Base-by-base conservation (phyloP, 768 basidiomycete genomes). In the Heimioporus sp. region DNA sequence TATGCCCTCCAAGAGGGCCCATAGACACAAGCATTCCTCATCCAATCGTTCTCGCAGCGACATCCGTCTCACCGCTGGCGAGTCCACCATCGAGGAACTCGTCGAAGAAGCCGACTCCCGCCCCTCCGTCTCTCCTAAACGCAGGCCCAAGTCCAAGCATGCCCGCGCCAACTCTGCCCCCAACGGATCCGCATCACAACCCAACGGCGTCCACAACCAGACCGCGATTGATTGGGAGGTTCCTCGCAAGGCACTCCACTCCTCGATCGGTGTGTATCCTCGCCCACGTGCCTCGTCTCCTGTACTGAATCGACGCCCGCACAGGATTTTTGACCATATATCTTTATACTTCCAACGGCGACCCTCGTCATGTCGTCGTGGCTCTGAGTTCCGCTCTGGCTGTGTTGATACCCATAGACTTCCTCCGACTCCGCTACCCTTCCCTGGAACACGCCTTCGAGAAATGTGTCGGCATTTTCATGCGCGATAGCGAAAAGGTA, bases 401-500 rank as follows among this genome's bases (percentile, higher is more conserved):
- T 20, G 60, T 88, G 39, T 83, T 94, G 53, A 75, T 81, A 40
- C 82, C 86, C n/a, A 76, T 82, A 51, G 94, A 96, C 69, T 59
- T 88, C 38, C 70, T 95, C 31, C 82, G 94, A 24, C 77, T 96
- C 39, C 76, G 77, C 28, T 83, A 73, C 34, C 78, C 82, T 3
- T 48, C 72, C 0, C 87, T 95, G 59, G 90, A 81, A 49, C 74
- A 77, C 42, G 62, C 81, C 9, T 95, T 90, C 62, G 92, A 95
- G 65, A 72, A 74, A 16, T 70, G 70, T 36, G 69, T 92, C 5
- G 92, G 93, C 19, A 85, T 89, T 60, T 78, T 96, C 45, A 95
- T 96, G 94, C 81, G 94, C 10, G 91, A 95, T 56, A 83, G 82
- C 55, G 93, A 95, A 75, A 85, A 82, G 73, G 87, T 87, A 24